phyloP scores from a whole-genome alignment of 2,329 filamentous ascomycete genomes.

The Colletotrichum sp. region DNA sequence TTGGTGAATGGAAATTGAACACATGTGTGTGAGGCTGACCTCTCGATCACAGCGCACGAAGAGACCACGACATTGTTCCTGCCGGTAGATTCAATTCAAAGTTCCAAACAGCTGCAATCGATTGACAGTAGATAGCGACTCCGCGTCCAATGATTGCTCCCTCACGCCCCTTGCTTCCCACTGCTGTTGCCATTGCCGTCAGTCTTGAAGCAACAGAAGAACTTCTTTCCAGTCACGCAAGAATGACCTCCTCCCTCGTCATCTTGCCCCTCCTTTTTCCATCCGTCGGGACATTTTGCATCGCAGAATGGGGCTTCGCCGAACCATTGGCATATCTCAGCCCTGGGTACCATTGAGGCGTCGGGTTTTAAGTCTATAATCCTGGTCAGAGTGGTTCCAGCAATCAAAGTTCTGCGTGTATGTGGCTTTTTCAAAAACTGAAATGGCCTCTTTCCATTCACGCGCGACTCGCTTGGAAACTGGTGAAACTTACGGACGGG shows the following conservation, averaged over 20 bases:
- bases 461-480: neutral
- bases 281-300: neutral
- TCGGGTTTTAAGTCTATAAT: neutral
- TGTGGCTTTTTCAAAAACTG: neutral
- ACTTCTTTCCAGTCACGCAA: neutral
- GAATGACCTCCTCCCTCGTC: neutral
- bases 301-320: neutral
- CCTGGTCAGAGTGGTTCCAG: neutral
- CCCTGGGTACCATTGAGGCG: neutral
- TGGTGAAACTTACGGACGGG: neutral
- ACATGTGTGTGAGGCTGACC: accelerated
- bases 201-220: neutral
- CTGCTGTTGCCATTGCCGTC: neutral
- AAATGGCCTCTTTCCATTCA: neutral
- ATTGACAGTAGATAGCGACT: neutral
- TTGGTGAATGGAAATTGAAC: accelerated
- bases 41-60: neutral
- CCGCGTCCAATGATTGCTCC: accelerated
- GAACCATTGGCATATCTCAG: neutral
- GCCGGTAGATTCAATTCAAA: neutral
- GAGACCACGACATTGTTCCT: no score
- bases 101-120: accelerated
- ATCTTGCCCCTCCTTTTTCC: neutral
- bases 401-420: accelerated
- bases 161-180: neutral